Evolutionary conservation across 176 grass and related monocot genomes (phyloP).

Genomic region (Hordeum marinum): DNA sequence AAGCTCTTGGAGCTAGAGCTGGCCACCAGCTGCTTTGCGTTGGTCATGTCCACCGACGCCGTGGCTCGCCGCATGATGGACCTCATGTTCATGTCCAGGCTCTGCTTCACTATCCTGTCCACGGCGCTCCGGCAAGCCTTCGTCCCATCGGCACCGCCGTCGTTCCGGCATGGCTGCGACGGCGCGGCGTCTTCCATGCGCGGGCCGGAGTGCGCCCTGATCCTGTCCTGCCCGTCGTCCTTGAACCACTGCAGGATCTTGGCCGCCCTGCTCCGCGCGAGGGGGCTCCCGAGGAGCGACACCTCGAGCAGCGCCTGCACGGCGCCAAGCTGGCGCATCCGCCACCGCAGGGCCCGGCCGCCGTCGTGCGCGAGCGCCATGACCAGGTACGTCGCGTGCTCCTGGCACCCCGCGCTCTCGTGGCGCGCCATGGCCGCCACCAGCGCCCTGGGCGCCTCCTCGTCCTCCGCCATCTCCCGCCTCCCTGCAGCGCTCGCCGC

Average conservation of each 20-base stretch:
- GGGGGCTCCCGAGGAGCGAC: slow-evolving; percentile 53
- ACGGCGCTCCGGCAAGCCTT: slow-evolving; percentile 36
- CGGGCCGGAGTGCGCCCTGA: slow-evolving; percentile 59
- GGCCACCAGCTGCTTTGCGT: slow-evolving; percentile 35
- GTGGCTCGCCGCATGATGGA: slow-evolving; percentile 52
- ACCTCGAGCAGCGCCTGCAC: slow-evolving; percentile 66
- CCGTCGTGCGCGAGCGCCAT: slow-evolving; percentile 59
- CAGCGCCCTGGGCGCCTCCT: slow-evolving; percentile 35
- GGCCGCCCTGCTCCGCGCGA: slow-evolving; percentile 51
- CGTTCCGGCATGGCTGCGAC: neutral
- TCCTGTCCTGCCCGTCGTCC: slow-evolving; percentile 22
- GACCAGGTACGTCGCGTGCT: slow-evolving; percentile 64
- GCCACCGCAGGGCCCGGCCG: slow-evolving; percentile 17
- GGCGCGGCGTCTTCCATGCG: neutral
- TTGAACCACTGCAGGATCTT: slow-evolving; percentile 89
- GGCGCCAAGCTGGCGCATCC: slow-evolving; percentile 44
- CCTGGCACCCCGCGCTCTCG: slow-evolving; percentile 47
- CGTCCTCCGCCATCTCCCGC: slow-evolving; percentile 44
- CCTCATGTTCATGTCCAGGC: slow-evolving; percentile 72
- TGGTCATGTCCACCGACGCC: slow-evolving; percentile 51
- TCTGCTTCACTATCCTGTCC: slow-evolving; percentile 69
- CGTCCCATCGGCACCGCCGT: neutral
- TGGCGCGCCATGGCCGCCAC: slow-evolving; percentile 56
- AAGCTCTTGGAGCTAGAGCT: slow-evolving; percentile 92
- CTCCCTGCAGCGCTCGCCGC: slow-evolving; percentile 32